These are phyloP conservation scores for Termitomyces sp. DNA, from an alignment of 768 basidiomycete species.

Conservation along the genomic window DNA sequence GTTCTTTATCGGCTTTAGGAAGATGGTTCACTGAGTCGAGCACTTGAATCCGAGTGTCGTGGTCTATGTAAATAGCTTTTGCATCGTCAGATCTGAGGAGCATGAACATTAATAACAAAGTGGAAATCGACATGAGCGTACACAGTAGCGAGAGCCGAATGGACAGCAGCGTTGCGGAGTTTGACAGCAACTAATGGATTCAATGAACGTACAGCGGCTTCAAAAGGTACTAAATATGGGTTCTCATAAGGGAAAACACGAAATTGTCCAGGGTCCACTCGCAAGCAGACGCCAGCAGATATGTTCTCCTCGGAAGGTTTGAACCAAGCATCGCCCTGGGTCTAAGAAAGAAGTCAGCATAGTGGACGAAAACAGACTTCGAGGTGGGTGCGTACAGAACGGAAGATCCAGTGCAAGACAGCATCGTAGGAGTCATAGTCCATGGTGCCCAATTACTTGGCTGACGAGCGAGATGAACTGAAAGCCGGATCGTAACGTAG, in stretches of 20 bases:
- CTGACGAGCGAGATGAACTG: slow-evolving; percentile 22
- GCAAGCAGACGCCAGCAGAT: slow-evolving; percentile 73
- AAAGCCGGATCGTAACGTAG: slow-evolving; percentile 31
- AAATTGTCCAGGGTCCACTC: slow-evolving; percentile 65
- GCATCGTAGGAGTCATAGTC: slow-evolving; percentile 84
- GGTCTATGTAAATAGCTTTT: slow-evolving; percentile 64
- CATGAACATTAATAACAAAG: not conserved
- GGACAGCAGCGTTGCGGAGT: slow-evolving; percentile 72
- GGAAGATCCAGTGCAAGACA: slow-evolving; percentile 76
- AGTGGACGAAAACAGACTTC: not conserved
- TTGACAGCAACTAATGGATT: slow-evolving; percentile 88
- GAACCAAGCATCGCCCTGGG: slow-evolving; percentile 83
- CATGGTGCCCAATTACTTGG: slow-evolving; percentile 40
- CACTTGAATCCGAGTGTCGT: slow-evolving; percentile 84
- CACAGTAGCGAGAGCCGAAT: slow-evolving; percentile 72
- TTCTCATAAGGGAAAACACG: slow-evolving; percentile 88
- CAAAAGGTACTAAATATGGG: slow-evolving; percentile 75
- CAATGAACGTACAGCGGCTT: slow-evolving; percentile 67
- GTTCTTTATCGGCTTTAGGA: slow-evolving; percentile 83
- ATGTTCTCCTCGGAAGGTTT: slow-evolving; percentile 82
- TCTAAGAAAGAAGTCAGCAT: slow-evolving; percentile 36
- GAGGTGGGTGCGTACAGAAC: slow-evolving; percentile 44
- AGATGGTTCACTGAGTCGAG: slow-evolving; percentile 66
- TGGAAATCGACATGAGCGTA: slow-evolving; percentile 28
- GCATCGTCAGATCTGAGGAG: slow-evolving; percentile 52